These are phyloP conservation scores for Lachnellula hyalina DNA, from an alignment of 2,329 filamentous ascomycete genomes.

Conservation along the genomic window DNA sequence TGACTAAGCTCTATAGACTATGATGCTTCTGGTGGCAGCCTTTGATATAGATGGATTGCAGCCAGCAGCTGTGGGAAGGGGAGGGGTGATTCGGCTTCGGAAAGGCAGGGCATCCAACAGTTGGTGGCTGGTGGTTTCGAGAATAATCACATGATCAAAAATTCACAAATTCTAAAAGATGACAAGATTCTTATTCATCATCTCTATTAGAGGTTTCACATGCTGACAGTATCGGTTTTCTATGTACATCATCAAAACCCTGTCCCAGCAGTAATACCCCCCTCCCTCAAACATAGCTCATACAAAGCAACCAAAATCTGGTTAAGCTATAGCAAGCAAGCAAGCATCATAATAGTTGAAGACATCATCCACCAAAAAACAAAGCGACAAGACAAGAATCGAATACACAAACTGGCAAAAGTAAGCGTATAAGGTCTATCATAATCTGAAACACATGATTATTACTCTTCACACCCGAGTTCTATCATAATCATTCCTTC, in stretches of 20 bases:
- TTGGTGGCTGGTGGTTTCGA: no score
- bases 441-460: conserved; percentile 13
- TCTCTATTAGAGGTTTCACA: not conserved
- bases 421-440: conserved; percentile 1
- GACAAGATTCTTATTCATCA: not conserved
- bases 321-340: conserved; percentile 19
- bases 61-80: no score
- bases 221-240: not conserved
- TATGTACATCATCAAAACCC: not conserved
- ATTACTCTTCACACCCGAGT: conserved; percentile 12
- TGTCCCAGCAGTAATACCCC: not conserved
- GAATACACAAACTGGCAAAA: conserved; percentile 3
- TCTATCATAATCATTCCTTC: conserved; percentile 19
- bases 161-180: no score
- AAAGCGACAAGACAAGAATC: conserved; percentile 1
- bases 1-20: no score
- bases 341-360: conserved; percentile 6
- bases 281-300: conserved; percentile 9
- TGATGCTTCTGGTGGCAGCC: no score
- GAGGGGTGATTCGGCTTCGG: no score
- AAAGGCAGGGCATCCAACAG: no score
- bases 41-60: no score
- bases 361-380: conserved; percentile 2
- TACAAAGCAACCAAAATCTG: conserved; percentile 21
- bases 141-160: no score